Evolutionary conservation across 768 basidiomycete species (phyloP).

Genomic region (Mycena floridula): DNA sequence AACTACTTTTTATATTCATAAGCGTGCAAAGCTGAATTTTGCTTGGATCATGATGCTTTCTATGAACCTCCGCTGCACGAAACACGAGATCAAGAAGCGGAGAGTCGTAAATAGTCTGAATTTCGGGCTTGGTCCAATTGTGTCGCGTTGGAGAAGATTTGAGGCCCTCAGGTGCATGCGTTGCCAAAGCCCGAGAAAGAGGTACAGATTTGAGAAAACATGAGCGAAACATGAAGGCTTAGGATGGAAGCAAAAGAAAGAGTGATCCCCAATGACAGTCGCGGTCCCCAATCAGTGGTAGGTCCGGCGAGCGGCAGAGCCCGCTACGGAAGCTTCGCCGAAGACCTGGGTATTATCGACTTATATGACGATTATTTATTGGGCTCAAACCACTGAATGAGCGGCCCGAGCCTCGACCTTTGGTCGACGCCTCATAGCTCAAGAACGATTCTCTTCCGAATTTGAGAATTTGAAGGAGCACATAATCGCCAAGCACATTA

Average conservation of each 20-base stretch:
- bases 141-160: conserved; percentile 35
- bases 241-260: background rate
- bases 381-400: too few species aligned
- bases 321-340: too few species aligned
- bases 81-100: conserved; percentile 89
- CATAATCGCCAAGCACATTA: too few species aligned
- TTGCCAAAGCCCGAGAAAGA: conserved; percentile 52
- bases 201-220: conserved; percentile 17
- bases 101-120: conserved; percentile 78
- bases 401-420: too few species aligned
- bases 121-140: conserved; percentile 74
- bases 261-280: background rate
- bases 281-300: background rate
- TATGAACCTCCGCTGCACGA: conserved; percentile 77
- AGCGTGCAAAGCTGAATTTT: conserved; percentile 96
- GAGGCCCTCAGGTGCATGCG: conserved; percentile 36
- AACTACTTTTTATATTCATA: conserved; percentile 97
- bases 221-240: conserved; percentile 32
- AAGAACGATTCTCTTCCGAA: too few species aligned
- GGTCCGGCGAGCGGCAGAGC: too few species aligned
- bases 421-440: too few species aligned
- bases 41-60: conserved; percentile 78
- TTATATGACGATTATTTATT: too few species aligned
- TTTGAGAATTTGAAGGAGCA: too few species aligned
- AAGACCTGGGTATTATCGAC: too few species aligned